These are phyloP conservation scores for Somion occarium DNA, from an alignment of 1,284 basidiomycete genomes.

Conservation along the genomic window DNA sequence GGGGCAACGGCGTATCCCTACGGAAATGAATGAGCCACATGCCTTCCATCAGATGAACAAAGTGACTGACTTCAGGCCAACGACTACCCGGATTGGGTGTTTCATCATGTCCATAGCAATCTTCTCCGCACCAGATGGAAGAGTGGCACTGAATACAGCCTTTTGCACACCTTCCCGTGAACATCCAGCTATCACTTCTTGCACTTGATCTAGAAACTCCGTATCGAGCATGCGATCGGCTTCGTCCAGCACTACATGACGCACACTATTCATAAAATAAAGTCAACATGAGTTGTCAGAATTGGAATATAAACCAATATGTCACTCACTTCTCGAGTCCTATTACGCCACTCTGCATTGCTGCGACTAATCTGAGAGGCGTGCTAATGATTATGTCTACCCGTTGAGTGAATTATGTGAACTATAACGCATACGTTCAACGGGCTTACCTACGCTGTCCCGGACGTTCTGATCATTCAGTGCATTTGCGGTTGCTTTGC, in stretches of 20 bases:
- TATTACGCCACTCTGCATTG: conserved; percentile 64
- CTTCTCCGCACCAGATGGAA: conserved; percentile 87
- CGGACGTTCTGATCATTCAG: conserved; percentile 62
- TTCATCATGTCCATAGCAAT: conserved; percentile 81
- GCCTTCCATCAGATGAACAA: conserved; percentile 3
- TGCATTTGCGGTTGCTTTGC: conserved; percentile 79
- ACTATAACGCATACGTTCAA: neutral
- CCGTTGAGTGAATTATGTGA: neutral
- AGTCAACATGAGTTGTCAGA: no score
- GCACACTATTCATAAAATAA: conserved; percentile 49
- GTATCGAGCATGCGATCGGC: conserved; percentile 87
- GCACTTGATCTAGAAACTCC: conserved; percentile 86
- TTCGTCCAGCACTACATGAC: conserved; percentile 85
- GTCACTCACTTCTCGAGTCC: conserved; percentile 66
- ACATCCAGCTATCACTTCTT: conserved; percentile 87
- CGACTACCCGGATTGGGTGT: conserved; percentile 84
- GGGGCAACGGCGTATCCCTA: conserved; percentile 84
- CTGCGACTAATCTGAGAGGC: conserved; percentile 71
- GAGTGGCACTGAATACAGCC: conserved; percentile 90
- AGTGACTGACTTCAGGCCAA: conserved; percentile 81
- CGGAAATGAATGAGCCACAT: conserved; percentile 2
- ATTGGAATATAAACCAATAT: no score
- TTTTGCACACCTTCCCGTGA: conserved; percentile 74
- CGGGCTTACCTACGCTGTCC: conserved; percentile 74
- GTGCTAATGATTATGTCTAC: conserved; percentile 81